Base-by-base conservation (phyloP, 805 yeast genomes). In the Clavispora vitiphila region DNA sequence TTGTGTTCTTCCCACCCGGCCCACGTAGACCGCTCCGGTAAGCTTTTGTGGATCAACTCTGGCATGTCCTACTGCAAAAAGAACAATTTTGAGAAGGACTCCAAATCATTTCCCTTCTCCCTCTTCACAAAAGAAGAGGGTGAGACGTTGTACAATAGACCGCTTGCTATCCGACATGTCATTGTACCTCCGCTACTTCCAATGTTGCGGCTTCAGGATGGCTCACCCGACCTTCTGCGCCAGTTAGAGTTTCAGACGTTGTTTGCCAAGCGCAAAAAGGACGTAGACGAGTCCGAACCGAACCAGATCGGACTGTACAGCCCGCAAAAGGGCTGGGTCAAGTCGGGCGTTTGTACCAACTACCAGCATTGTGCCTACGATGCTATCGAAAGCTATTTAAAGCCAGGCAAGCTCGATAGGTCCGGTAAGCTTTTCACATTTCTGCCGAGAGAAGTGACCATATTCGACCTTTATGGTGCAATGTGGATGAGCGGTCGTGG, bases 1-100 rank as follows among this genome's bases (percentile, higher is more conserved):
- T 48, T 69, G 8, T 70, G 75, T 42, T 65, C 72, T 1, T 55
- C 69, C 0, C 75, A 70, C 47, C 75, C 75, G 0, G 74, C 73
- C 4, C 75, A 70, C 47, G 54, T 70, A 4, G 51, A 55, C 40
- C 19, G 37, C 12, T 47, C 55, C 8, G 74, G 72, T 0, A 55
- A 51, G 36, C 44, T 69, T n/a, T 45, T 70, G 30, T 70, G 75
- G 75, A 61, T 70, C 34, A 70, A 70, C 46, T 69, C 74, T 2
- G 75, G 75, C 1, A 68, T 66, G 42, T 53, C 61, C 3, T 67
- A 52, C 41, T 70, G 75, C 53, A 70, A 70, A 43, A 69, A 68
- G 43, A 70, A 68, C 43, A 69, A 67, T n/a, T n/a, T n/a, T n/a
- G n/a, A n/a, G n/a, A n/a, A n/a, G n/a, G n/a, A n/a, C n/a, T n/a